Evolutionary conservation across 495 filamentous ascomycete species (phyloP).

Genomic region (Penicillium alfredii): DNA sequence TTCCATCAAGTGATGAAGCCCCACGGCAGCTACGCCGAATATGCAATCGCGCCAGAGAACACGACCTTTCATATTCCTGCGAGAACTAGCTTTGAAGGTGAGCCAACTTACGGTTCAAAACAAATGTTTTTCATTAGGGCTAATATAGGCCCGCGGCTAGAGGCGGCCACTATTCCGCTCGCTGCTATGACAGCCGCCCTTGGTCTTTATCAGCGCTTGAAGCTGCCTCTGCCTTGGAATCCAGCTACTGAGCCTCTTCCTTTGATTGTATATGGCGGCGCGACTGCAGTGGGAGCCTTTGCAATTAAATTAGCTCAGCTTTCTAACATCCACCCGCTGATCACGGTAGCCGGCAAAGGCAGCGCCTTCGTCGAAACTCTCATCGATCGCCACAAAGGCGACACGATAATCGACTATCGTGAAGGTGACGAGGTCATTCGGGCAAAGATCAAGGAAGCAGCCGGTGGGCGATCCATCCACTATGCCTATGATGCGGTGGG

Average conservation of each 20-base stretch:
- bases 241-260: slow-evolving; percentile 40
- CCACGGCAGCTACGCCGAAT: slow-evolving; percentile 63
- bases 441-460: slow-evolving; percentile 5
- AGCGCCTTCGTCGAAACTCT: slow-evolving; percentile 46
- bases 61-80: slow-evolving; percentile 65
- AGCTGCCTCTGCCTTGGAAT: slow-evolving; percentile 57
- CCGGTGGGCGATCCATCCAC: slow-evolving; percentile 5
- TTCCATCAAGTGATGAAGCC: slow-evolving; percentile 58
- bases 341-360: slow-evolving; percentile 56
- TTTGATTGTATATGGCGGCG: slow-evolving; percentile 58
- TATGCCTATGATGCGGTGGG: slow-evolving; percentile 55
- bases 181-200: slow-evolving; percentile 65
- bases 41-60: slow-evolving; percentile 56
- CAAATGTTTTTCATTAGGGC: not conserved
- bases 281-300: slow-evolving; percentile 59
- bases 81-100: slow-evolving; percentile 54
- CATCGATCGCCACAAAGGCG: slow-evolving; percentile 59
- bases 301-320: slow-evolving; percentile 59
- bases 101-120: not conserved
- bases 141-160: slow-evolving; percentile 14
- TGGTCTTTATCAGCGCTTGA: slow-evolving; percentile 51
- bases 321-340: slow-evolving; percentile 64
- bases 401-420: slow-evolving; percentile 64
- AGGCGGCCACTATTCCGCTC: slow-evolving; percentile 63
- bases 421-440: slow-evolving; percentile 13